Evolutionary conservation across 345 rosid species (phyloP), one percentile per base, ranked within the genome.

Genomic region (Populus euphratica): DNA sequence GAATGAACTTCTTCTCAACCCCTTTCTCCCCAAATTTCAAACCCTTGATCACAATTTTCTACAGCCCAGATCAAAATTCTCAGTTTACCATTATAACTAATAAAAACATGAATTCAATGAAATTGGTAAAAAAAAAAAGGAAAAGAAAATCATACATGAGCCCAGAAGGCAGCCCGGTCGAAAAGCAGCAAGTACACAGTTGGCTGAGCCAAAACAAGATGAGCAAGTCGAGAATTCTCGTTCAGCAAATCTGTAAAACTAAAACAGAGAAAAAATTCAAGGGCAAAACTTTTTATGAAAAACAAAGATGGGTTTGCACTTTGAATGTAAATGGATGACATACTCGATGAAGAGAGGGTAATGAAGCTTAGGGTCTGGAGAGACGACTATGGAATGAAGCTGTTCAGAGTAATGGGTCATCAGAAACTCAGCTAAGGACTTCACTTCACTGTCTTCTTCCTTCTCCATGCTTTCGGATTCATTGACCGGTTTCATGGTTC

Each of bases 241-340:
- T 91, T 90, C 81, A 86, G 76, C 17, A 93, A 87, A 78, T 92
- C 99, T 69, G 98, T 93, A 73, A 86, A 95, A 68, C 99, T 93
- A 79, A 52, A 27, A 81, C 23, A 61, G 73, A 6, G 18, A 18
- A 11, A 27, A 27, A 56, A 64, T 12, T 13, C 68, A 33, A 29
- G 35, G 7, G 17, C 21, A 14, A 25, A 64, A 29, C 38, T 4
- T 13, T 64, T 33, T 2, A 11, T 21, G 12, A 47, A 5, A 54
- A 70, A 33, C 2, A 17, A 8, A 4, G 39, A 44, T 16, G 5
- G 29, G 10, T 14, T 47, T 23, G 13, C 13, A 1, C 7, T 69
- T 0, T 2, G 4, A 78, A 13, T 5, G 49, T 3, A 6, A 27
- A 2, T 14, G 59, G 49, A 67, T 12, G 52, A n/a, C 68, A 10